Evolutionary conservation across 2,329 filamentous ascomycete species (phyloP), one percentile per base, ranked within the genome.

Genomic region (Aspergillus fumigatus): DNA sequence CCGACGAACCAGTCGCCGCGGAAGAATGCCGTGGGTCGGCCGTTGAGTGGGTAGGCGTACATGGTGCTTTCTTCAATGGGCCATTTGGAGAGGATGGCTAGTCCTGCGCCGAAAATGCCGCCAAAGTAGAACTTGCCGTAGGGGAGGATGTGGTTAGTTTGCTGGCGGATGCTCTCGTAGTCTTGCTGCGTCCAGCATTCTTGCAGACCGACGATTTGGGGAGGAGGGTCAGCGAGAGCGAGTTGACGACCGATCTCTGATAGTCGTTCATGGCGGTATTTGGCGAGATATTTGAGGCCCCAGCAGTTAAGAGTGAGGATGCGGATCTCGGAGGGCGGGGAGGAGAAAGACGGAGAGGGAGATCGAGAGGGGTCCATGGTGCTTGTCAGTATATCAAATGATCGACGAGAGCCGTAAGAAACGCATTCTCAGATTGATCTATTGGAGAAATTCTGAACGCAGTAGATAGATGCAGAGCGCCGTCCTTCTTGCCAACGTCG

Each of bases 1-100:
- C 94, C 94, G 9, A 97, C 92, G 69, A 87, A 97, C 91, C 93
- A 97, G 73, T 97, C 93, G 10, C 94, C 94, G 58, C 93, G 82
- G 77, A 88, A 97, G 75, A 97, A 96, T 4, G 93, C 93, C 9
- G 92, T 93, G 5, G 94, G 94, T 19, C 93, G 84, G 19, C 94
- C 94, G 72, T 96, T 97, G 53, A 99, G 82, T n/a, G 91, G 86
- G 71, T 97, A 99, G 3, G 81, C 82, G 63, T 85, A 82, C 91
- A 97, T 96, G 67, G 82, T 86, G 73, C 88, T 92, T 77, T 96
- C 89, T 67, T 90, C 88, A 62, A 99, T 92, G 23, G 93, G 92
- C 91, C 92, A 97, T 80, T 86, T 84, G 50, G 90, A 95, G 50
- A 97, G 79, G 61, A 97, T 94, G 54, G 86, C 94, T 45, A 99